A percentile compares a stretch with the other conserved stretches of the same genome.
These are phyloP conservation scores for Colletotrichum lentis DNA, from an alignment of 2,329 filamentous ascomycete genomes.

Conservation along the genomic window DNA sequence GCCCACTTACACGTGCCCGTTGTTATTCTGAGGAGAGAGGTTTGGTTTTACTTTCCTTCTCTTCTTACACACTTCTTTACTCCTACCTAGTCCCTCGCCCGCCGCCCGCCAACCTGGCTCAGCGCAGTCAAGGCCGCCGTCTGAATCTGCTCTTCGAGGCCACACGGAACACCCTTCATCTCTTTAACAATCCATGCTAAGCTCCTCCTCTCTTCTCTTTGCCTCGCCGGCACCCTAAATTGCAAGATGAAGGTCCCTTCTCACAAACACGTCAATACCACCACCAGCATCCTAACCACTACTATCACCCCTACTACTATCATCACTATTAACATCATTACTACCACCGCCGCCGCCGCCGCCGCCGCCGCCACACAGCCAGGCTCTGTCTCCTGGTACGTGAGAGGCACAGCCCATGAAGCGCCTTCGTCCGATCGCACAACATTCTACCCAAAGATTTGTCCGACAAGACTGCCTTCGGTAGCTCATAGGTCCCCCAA, in stretches of 20 bases:
- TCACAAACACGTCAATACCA: background rate
- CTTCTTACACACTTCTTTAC: background rate
- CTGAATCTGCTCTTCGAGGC: background rate
- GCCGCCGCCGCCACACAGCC: background rate
- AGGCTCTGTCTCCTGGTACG: constrained; percentile 5
- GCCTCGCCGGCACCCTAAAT: background rate
- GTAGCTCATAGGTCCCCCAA: background rate
- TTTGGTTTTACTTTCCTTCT: background rate
- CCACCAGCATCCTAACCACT: too few relatives aligned
- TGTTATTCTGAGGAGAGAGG: background rate
- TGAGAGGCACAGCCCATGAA: background rate
- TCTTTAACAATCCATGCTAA: background rate
- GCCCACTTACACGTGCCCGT: background rate
- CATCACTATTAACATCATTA: too few relatives aligned
- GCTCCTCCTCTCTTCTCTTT: background rate
- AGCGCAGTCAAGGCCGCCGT: too few relatives aligned
- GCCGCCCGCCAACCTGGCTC: background rate
- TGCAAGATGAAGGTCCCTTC: background rate
- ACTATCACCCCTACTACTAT: too few relatives aligned
- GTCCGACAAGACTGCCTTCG: too few relatives aligned
- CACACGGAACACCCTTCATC: background rate
- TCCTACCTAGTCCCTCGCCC: background rate
- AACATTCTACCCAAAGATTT: background rate
- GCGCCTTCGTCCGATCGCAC: background rate
- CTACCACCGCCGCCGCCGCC: background rate